Conservation (phyloP, 2,329 filamentous ascomycete genomes). For the Epichloe hybrida region DNA sequence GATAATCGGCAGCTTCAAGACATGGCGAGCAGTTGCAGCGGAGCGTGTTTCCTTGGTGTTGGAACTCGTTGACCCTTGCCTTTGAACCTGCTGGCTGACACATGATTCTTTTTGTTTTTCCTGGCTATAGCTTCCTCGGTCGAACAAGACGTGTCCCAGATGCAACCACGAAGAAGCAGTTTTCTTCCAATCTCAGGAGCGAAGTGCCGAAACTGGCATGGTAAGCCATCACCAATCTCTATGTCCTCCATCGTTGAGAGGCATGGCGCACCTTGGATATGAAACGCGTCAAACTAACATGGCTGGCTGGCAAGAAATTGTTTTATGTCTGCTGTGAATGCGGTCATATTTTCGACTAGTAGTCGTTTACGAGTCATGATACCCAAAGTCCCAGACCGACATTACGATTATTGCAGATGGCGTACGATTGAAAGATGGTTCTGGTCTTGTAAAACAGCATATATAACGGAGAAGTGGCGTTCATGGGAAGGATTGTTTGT, state of each 20-base stretch:
- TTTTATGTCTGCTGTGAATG: constrained; percentile 93
- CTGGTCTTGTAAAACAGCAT: not conserved
- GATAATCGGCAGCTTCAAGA: not conserved
- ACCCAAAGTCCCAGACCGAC: not conserved
- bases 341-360: constrained; percentile 66
- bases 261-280: not conserved
- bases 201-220: constrained; percentile 96
- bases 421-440: not conserved
- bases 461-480: not conserved
- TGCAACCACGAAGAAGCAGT: constrained; percentile 86
- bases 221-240: constrained; percentile 37
- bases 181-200: constrained; percentile 97
- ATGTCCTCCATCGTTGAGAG: not conserved
- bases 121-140: constrained; percentile 67
- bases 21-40: constrained; percentile 7
- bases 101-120: constrained; percentile 14
- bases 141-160: constrained; percentile 70
- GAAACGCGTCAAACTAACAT: constrained; percentile 6
- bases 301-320: constrained; percentile 50
- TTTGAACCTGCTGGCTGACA: constrained; percentile 29
- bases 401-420: not conserved
- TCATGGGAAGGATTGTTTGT: not conserved
- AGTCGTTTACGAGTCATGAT: constrained; percentile 4
- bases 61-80: constrained; percentile 13
- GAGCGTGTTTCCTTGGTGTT: constrained; percentile 10